These are phyloP conservation scores for Omphalotus guepiniiformis DNA, from an alignment of 768 basidiomycete species.

Conservation along the genomic window DNA sequence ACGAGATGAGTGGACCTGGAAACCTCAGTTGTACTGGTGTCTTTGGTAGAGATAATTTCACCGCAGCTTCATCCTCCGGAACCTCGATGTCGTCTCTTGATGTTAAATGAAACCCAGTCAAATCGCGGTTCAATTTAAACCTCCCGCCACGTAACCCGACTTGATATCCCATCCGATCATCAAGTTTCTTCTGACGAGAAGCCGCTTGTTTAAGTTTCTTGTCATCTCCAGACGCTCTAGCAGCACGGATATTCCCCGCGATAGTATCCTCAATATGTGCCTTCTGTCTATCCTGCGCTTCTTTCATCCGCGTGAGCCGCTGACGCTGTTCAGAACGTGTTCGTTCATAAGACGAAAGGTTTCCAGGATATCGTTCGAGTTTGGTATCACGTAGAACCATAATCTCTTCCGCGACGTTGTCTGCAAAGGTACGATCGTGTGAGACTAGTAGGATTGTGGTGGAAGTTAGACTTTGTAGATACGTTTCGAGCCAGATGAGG, in stretches of 20 bases:
- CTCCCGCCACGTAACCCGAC: constrained; percentile 37
- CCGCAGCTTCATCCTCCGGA: constrained; percentile 23
- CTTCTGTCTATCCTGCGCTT: constrained; percentile 40
- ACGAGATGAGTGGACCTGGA: constrained; percentile 12
- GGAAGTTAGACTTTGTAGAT: constrained; percentile 37
- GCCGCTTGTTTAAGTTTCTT: constrained; percentile 50
- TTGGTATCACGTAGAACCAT: constrained; percentile 52
- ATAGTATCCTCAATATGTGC: constrained; percentile 51
- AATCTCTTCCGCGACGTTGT: constrained; percentile 55
- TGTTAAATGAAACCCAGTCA: constrained; percentile 34
- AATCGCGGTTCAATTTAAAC: constrained; percentile 57
- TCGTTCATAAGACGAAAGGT: constrained; percentile 45
- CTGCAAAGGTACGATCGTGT: constrained; percentile 62
- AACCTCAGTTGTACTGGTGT: constrained; percentile 28
- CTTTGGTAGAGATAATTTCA: constrained; percentile 30
- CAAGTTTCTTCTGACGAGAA: constrained; percentile 55
- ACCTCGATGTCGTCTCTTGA: constrained; percentile 27
- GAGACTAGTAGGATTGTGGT: constrained; percentile 57
- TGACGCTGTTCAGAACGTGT: constrained; percentile 42
- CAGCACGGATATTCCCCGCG: constrained; percentile 42
- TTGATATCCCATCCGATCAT: constrained; percentile 34
- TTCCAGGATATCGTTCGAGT: constrained; percentile 55
- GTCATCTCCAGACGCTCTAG: constrained; percentile 58
- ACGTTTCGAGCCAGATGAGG: constrained; percentile 50
- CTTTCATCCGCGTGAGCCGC: constrained; percentile 40